Base-by-base conservation (phyloP, 1,284 basidiomycete species). In the Peniophora sp. region DNA sequence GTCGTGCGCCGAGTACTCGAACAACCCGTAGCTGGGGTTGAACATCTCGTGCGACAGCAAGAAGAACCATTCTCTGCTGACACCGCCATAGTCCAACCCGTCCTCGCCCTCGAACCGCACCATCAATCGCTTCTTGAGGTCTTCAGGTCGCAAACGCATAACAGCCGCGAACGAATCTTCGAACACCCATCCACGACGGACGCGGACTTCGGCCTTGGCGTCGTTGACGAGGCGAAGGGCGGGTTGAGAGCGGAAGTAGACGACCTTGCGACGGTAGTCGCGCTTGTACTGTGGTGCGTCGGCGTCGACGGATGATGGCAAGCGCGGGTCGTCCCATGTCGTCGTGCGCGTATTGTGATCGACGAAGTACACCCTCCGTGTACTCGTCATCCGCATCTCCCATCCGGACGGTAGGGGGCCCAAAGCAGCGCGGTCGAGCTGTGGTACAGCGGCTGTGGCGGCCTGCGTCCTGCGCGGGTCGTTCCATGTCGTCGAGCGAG, bases 21-120 rank as follows among this genome's bases (percentile, higher is more conserved):
- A 97, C 18, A 97, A 73, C 65, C 93, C 95, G 70, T 97, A 97
- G 77, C 95, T 95, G 22, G 92, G 92, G 63, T 92, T 92, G 75
- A 92, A 92, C 88, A 92, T 91, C 66, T 97, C 93, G 68, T 97
- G 93, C 24, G 92, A 95, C 35, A 97, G 79, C 54, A 97, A 73
- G 87, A 96, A 97, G 79, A 85, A 85, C 66, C 83, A 85, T 63
- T 85, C 82, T 66, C 82, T 83, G 36, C 92, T 94, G 48, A 96
- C 69, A 69, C 93, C 93, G 68, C 93, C 93, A 64, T 96, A 97
- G 75, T 97, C 93, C 59, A 97, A 72, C 63, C 93, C 94, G 68
- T 97, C 93, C 68, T 97, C 93, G 39, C 93, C 94, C 60, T 96
- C 93, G 66, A 97, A 97, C 72, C 95, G 97, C 73, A 97, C 95